phyloP scores from a whole-genome alignment of 1,139 yeast genomes.

The Protomyces gravidus region DNA sequence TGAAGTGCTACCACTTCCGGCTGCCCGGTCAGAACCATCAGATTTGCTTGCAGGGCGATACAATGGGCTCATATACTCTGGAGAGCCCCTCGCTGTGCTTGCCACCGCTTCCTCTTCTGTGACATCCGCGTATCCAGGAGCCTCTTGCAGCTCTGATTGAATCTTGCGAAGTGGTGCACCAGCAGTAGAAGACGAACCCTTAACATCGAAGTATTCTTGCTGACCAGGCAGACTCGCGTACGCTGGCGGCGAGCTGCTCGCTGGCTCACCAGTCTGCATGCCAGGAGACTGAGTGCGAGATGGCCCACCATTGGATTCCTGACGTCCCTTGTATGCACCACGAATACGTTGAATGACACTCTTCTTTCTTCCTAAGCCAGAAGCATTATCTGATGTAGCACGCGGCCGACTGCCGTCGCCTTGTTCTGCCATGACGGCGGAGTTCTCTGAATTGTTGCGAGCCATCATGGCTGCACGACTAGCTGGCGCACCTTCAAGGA shows the following conservation, averaged over 20 bases:
- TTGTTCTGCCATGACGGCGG: background rate
- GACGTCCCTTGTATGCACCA: slow-evolving; percentile 24
- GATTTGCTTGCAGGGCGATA: slow-evolving; percentile 17
- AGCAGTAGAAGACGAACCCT: background rate
- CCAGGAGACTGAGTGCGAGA: background rate
- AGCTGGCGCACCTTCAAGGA: slow-evolving; percentile 95
- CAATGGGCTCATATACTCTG: slow-evolving; percentile 10
- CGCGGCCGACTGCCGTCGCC: slow-evolving; percentile 13
- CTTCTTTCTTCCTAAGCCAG: slow-evolving; percentile 32
- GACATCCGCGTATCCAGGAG: background rate
- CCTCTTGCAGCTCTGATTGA: background rate
- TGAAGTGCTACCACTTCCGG: background rate
- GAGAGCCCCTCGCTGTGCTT: background rate
- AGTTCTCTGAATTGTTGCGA: slow-evolving; percentile 8
- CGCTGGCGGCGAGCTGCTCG: background rate
- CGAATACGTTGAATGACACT: slow-evolving; percentile 33
- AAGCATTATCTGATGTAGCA: slow-evolving; percentile 8
- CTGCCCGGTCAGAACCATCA: background rate
- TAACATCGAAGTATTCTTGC: background rate
- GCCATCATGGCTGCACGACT: slow-evolving; percentile 49
- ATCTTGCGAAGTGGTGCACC: background rate
- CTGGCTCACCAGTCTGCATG: background rate
- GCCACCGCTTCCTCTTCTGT: slow-evolving; percentile 5
- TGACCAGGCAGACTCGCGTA: background rate
- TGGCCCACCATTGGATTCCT: background rate